These are phyloP conservation scores for Glebionis coronaria DNA, from an alignment of 129 eudicot genomes.

Conservation along the genomic window DNA sequence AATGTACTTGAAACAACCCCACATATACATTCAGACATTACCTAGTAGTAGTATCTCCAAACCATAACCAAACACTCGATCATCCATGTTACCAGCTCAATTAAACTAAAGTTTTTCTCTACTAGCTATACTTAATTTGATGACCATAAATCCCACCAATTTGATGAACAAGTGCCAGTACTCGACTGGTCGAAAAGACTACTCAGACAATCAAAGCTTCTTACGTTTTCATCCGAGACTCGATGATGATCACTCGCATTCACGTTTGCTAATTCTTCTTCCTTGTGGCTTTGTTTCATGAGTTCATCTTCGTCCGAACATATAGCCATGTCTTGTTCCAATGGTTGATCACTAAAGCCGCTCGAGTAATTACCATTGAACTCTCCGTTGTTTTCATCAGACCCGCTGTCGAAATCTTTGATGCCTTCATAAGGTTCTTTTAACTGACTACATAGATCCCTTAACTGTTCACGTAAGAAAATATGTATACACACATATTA, in stretches of 20 bases:
- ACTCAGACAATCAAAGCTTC: constrained; percentile 27
- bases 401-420: constrained; percentile 27
- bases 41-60: no score
- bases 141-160: constrained; percentile 65
- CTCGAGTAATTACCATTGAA: neutral
- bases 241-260: constrained; percentile 20
- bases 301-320: constrained; percentile 32
- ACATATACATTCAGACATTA: no score
- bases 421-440: constrained; percentile 19
- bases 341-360: neutral
- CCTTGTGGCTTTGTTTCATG: constrained; percentile 16
- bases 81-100: no score
- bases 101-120: no score
- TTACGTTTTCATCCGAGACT: constrained; percentile 30
- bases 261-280: constrained; percentile 15
- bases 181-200: constrained; percentile 41
- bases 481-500: no score
- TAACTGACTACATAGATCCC: constrained; percentile 33
- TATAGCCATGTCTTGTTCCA: constrained; percentile 23
- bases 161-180: constrained; percentile 18
- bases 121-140: constrained; percentile 5
- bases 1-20: no score
- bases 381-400: constrained; percentile 20
- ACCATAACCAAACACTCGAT: no score
- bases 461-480: constrained; percentile 32